These are phyloP conservation scores for Salpingoeca rosetta DNA, from an alignment of 78 protist species.

Conservation along the genomic window DNA sequence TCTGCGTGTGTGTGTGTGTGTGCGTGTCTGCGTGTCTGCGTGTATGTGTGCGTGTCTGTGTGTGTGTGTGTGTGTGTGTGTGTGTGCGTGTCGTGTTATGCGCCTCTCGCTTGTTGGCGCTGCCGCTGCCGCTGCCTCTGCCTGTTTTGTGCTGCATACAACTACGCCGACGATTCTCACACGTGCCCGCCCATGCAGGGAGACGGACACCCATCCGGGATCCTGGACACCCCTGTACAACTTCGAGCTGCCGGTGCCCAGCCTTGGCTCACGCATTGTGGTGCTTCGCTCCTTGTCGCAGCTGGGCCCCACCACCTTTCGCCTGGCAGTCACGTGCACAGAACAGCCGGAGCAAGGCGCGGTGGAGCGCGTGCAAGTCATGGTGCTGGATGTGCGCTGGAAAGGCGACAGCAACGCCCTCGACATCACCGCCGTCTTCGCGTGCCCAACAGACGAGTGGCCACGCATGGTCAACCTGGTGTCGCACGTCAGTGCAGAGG, in stretches of 20 bases:
- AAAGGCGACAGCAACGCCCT: neutral
- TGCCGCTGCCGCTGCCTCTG: neutral
- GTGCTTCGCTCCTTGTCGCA: neutral
- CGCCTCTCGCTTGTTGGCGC: neutral
- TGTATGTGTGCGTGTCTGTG: neutral
- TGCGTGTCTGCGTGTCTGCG: neutral
- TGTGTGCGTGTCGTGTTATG: neutral
- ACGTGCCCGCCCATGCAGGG: neutral
- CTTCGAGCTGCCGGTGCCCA: no score
- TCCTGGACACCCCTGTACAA: neutral
- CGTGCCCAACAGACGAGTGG: neutral
- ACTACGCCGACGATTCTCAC: no score
- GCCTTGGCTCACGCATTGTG: neutral
- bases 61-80: neutral
- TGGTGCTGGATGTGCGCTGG: neutral
- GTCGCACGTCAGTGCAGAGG: no score
- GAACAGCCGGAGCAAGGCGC: neutral
- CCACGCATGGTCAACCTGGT: neutral
- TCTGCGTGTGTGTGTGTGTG: neutral
- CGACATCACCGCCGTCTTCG: neutral
- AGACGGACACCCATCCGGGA: no score
- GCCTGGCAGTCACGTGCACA: no score
- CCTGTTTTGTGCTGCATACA: neutral
- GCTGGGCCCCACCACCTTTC: no score
- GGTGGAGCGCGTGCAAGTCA: neutral